phyloP scores from a whole-genome alignment of 2,329 filamentous ascomycete genomes.

The Proliferodiscus dingleyae region DNA sequence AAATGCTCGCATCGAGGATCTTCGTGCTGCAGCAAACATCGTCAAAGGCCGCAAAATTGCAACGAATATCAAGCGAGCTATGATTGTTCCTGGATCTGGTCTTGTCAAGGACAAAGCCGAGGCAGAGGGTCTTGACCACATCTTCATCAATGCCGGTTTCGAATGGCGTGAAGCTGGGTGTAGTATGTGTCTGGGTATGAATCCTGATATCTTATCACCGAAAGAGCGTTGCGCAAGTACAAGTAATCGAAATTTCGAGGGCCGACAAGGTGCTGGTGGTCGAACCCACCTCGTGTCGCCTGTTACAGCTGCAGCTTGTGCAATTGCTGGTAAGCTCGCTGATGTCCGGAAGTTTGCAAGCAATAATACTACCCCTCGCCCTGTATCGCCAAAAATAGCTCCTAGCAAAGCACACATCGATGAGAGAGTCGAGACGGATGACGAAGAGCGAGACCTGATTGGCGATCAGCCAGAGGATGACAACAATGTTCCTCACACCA shows the following conservation, averaged over 20 bases:
- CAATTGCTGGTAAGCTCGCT: constrained; percentile 82
- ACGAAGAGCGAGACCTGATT: constrained; percentile 48
- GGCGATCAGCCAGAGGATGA: constrained; percentile 59
- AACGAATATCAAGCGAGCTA: constrained; percentile 82
- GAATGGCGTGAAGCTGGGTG: constrained; percentile 98
- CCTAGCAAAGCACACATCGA: constrained; percentile 45
- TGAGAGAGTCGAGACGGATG: constrained; percentile 47
- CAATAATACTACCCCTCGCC: constrained; percentile 40
- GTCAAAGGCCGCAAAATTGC: constrained; percentile 86
- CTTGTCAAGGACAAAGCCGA: constrained; percentile 91
- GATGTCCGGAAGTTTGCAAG: constrained; percentile 79
- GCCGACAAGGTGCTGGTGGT: constrained; percentile 85
- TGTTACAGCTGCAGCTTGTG: constrained; percentile 90
- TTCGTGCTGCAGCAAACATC: constrained; percentile 79
- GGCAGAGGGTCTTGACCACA: constrained; percentile 84
- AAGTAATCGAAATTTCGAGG: constrained; percentile 96
- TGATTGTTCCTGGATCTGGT: constrained; percentile 95
- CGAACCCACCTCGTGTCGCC: constrained; percentile 96
- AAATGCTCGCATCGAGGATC: constrained; percentile 93
- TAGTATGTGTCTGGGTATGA: constrained; percentile 99
- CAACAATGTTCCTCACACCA: constrained; percentile 55
- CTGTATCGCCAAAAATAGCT: constrained; percentile 21
- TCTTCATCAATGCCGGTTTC: constrained; percentile 88
- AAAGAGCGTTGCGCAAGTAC: constrained; percentile 92
- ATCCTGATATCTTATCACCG: constrained; percentile 91